Evolutionary conservation across 805 yeast genomes (phyloP).

Genomic region (Candida golubevii): DNA sequence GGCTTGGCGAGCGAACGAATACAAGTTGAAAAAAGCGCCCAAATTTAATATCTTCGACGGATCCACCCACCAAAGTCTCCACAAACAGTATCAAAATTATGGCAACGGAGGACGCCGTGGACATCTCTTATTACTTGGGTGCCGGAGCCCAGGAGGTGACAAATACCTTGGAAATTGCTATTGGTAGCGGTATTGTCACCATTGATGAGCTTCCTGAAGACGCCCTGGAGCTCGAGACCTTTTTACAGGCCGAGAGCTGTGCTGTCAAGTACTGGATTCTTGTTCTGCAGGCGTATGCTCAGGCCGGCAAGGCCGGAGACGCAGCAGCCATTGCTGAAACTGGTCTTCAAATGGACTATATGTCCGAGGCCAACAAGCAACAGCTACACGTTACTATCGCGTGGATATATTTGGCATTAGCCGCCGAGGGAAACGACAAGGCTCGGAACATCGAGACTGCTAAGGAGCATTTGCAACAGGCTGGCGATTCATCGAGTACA

Average conservation of each 20-base stretch:
- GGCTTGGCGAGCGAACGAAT: no score
- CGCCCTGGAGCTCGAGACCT: conserved; percentile 72
- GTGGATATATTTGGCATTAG: conserved; percentile 61
- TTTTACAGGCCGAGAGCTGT: conserved; percentile 77
- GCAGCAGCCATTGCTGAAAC: conserved; percentile 59
- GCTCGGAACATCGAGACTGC: conserved; percentile 24
- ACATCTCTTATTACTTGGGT: conserved; percentile 33
- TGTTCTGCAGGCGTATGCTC: conserved; percentile 76
- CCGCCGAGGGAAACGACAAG: conserved; percentile 22
- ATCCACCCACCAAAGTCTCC: neutral
- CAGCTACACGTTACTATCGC: conserved; percentile 59
- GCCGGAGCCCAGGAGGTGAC: conserved; percentile 22
- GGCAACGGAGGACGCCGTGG: conserved; percentile 17
- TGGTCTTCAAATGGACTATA: conserved; percentile 46
- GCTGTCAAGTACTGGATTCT: conserved; percentile 77
- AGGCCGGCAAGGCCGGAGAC: conserved; percentile 52
- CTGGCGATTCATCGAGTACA: conserved; percentile 25
- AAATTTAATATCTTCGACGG: no score
- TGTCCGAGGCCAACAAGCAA: conserved; percentile 40
- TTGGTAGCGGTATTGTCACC: conserved; percentile 71
- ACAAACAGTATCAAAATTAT: no score
- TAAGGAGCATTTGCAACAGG: conserved; percentile 18
- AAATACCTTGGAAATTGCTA: conserved; percentile 59
- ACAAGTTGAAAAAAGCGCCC: neutral
- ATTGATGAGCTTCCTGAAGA: conserved; percentile 88